Evolutionary conservation across 192 early-diverging fungal genomes (phyloP).

Genomic region (Paraglomus occultum): DNA sequence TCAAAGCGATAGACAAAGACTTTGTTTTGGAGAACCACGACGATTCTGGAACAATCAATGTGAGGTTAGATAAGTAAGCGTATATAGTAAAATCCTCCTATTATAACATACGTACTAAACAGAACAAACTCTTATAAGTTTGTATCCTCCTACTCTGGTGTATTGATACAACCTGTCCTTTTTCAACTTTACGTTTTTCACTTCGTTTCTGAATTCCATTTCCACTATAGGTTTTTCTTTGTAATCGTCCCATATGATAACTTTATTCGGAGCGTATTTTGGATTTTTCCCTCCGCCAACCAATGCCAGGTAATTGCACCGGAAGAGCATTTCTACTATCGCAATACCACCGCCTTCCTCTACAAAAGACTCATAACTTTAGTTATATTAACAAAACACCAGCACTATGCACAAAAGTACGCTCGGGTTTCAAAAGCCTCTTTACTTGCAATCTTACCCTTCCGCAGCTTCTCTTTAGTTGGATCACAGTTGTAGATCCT

Average conservation of each 20-base stretch:
- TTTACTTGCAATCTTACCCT: constrained; percentile 38
- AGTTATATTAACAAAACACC: neutral
- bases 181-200: constrained; percentile 75
- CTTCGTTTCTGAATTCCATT: constrained; percentile 77
- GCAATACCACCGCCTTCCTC: constrained; percentile 83
- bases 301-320: constrained; percentile 83
- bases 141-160: neutral
- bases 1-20: constrained; percentile 79
- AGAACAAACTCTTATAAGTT: neutral
- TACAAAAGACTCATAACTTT: constrained; percentile 20
- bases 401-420: neutral
- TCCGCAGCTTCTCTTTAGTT: constrained; percentile 76
- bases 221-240: constrained; percentile 68
- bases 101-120: neutral
- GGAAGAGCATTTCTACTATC: constrained; percentile 80
- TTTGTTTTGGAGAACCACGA: constrained; percentile 73
- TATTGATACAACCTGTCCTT: constrained; percentile 58
- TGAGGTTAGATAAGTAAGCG: neutral
- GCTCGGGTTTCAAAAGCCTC: neutral
- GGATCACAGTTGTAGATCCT: constrained; percentile 84
- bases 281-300: constrained; percentile 85
- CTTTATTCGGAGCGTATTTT: constrained; percentile 81
- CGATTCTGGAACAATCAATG: constrained; percentile 51
- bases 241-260: constrained; percentile 84
- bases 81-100: neutral